Evolutionary conservation across 2,329 filamentous ascomycete genomes (phyloP), one percentile per base, ranked within the genome.

Genomic region (Penicillium brevicompactum): DNA sequence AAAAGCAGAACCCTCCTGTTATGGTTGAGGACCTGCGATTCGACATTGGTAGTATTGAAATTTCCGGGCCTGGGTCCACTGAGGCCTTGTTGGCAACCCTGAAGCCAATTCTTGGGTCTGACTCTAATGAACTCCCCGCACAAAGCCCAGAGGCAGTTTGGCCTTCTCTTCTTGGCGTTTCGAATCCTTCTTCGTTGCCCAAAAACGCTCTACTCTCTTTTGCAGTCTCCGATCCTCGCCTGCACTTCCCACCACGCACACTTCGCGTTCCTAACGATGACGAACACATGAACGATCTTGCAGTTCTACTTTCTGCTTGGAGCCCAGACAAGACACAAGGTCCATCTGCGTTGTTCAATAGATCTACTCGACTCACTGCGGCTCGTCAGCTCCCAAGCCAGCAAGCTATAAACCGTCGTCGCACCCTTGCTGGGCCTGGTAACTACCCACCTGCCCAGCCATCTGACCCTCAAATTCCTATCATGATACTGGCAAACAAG

Each of bases 401-500:
- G 67, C 91, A 91, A 67, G 83, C 87, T 1, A 84, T 97, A 64
- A 92, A 95, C 69, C 85, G 89, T 46, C 86, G 93, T 44, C 91
- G 87, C 70, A 79, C 83, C 13, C 77, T 82, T 21, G 83, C 83
- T 14, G 68, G 80, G 0, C 86, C 90, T 0, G 91, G 91, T 1
- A 72, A 81, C 22, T 79, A 82, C 55, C 83, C 92, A 0, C 75
- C 82, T 21, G 70, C 84, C 1, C 79, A 80, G 8, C 61, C 78
- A 1, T 79, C 77, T 8, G 92, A 97, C 66, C 90, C 90, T 1
- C 77, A 82, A 1, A 94, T 97, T 14, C 94, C 94, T 1, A 75
- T 93, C 38, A 78, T 93, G 1, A 75, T 95, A 5, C 80, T 91
- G 4, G 81, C 87, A 32, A 85, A 84, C 10, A 82, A 85, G 3